These are phyloP conservation scores for Xylariaceae sp. DNA, from an alignment of 2,329 filamentous ascomycete genomes.

Conservation along the genomic window DNA sequence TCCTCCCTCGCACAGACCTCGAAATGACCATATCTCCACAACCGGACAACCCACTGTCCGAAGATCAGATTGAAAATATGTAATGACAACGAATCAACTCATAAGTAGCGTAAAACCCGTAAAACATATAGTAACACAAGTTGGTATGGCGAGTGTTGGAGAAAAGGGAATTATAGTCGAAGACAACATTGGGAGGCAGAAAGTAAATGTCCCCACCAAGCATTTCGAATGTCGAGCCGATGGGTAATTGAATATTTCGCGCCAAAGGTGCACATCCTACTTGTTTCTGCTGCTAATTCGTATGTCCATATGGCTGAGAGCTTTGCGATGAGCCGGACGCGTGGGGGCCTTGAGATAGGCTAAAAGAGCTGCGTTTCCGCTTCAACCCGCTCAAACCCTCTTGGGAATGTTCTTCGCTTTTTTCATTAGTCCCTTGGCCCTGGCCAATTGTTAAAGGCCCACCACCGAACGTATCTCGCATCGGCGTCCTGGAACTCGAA, in stretches of 20 bases:
- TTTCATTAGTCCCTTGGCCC: conserved; percentile 37
- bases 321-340: conserved; percentile 32
- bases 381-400: conserved; percentile 38
- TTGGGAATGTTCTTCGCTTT: conserved; percentile 41
- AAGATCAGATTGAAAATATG: conserved; percentile 9
- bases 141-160: conserved; percentile 28
- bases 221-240: not conserved
- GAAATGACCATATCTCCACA: conserved; percentile 16
- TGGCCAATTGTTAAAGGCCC: conserved; percentile 38
- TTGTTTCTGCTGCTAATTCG: conserved; percentile 29
- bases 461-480: conserved; percentile 53
- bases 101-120: conserved; percentile 13
- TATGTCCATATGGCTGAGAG: conserved; percentile 40
- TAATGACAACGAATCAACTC: conserved; percentile 17
- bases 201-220: not conserved
- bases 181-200: conserved; percentile 23
- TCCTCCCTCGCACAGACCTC: conserved; percentile 18
- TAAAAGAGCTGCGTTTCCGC: conserved; percentile 43
- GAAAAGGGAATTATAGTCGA: conserved; percentile 29
- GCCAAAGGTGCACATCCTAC: not conserved
- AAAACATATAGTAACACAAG: conserved; percentile 39
- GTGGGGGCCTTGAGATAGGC: conserved; percentile 37
- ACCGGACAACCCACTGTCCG: conserved; percentile 30
- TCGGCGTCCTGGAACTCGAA: conserved; percentile 50
- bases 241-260: not conserved